phyloP scores from a whole-genome alignment of 2,329 filamentous ascomycete genomes.

The Calonectria multiphialidica region DNA sequence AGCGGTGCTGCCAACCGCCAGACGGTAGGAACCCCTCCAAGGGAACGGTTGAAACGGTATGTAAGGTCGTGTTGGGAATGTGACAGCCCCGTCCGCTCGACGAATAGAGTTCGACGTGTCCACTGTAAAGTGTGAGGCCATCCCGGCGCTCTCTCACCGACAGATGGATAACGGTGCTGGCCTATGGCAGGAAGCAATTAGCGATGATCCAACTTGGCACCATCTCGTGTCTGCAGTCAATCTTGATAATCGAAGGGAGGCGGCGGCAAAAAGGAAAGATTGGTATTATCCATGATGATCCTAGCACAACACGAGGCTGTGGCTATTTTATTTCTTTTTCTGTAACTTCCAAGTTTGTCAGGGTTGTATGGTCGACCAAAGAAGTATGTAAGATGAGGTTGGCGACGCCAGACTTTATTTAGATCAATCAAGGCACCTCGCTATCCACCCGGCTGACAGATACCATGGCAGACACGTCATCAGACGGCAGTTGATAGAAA shows the following conservation, averaged over 20 bases:
- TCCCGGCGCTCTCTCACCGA: background rate
- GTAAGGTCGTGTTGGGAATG: background rate
- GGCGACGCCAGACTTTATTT: too few species aligned
- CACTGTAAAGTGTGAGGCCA: background rate
- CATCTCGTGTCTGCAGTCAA: too few species aligned
- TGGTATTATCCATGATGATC: too few species aligned
- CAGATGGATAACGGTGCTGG: background rate
- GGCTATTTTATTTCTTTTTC: too few species aligned
- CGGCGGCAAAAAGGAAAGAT: background rate
- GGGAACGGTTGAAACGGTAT: background rate
- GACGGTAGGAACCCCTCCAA: background rate
- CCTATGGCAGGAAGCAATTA: background rate
- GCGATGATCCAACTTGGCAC: background rate
- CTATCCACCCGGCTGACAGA: too few species aligned
- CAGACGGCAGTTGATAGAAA: too few species aligned
- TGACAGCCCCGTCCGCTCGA: background rate
- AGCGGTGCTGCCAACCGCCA: background rate
- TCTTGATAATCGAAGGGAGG: background rate
- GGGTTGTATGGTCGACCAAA: too few species aligned
- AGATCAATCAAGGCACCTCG: too few species aligned
- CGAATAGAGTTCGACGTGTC: conserved; percentile 3
- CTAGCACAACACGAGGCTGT: too few species aligned
- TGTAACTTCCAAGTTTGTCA: too few species aligned
- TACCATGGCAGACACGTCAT: too few species aligned
- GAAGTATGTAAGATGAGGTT: too few species aligned